These are phyloP conservation scores for Fraxinus anomala DNA, from an alignment of 257 asterid genomes.

Conservation along the genomic window DNA sequence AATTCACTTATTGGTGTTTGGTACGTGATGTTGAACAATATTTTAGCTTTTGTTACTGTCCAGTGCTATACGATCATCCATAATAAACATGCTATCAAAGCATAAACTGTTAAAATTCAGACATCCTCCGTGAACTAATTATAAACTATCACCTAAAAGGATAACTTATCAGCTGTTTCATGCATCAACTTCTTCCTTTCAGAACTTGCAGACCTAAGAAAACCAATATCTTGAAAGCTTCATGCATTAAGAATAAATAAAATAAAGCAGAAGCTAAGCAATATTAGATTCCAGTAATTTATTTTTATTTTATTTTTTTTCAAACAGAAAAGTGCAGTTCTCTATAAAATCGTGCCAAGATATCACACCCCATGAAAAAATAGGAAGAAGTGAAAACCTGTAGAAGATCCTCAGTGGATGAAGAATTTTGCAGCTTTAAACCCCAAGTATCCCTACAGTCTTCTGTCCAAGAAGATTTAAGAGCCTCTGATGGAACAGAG, in stretches of 20 bases:
- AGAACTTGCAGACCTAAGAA: background rate
- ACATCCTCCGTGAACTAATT: background rate
- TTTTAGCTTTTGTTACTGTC: background rate
- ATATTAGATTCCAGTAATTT: background rate
- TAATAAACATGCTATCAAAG: background rate
- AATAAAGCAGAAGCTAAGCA: background rate
- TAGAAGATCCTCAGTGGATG: slow-evolving; percentile 63
- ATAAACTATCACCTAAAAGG: background rate
- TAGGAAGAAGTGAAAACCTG: slow-evolving; percentile 50
- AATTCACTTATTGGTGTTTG: background rate
- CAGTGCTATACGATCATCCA: background rate
- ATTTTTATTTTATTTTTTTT: too few relatives aligned
- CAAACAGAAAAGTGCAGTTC: slow-evolving; percentile 10
- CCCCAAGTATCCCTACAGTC: slow-evolving; percentile 77
- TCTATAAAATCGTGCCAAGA: slow-evolving; percentile 3
- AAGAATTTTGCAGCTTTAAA: slow-evolving; percentile 57
- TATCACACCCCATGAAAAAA: background rate
- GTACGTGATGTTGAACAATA: background rate
- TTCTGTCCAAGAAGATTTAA: slow-evolving; percentile 81
- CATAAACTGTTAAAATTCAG: background rate
- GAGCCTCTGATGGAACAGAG: slow-evolving; percentile 74
- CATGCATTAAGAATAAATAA: background rate
- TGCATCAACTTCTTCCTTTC: slow-evolving; percentile 2
- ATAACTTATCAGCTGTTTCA: background rate
- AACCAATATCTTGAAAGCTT: background rate